Evolutionary conservation across 164 flowering plant species (phyloP).

Genomic region (Protea cynaroides): DNA sequence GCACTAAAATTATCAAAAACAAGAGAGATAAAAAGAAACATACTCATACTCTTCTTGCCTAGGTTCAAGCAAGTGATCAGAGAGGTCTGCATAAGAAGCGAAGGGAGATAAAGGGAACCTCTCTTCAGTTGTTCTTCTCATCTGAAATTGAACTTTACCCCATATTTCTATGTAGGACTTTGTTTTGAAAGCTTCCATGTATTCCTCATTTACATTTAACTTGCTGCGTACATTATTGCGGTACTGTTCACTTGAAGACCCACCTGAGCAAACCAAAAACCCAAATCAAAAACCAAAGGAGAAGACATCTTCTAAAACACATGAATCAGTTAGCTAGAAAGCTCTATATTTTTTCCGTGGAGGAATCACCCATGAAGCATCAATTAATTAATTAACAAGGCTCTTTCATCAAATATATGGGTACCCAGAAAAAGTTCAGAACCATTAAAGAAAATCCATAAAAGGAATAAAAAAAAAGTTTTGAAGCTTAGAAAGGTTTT

Average conservation of each 20-base stretch:
- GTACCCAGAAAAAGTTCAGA: no score
- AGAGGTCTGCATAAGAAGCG: slow-evolving; percentile 19
- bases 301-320: no score
- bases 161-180: slow-evolving; percentile 46
- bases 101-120: slow-evolving; percentile 7
- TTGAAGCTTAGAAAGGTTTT: not conserved
- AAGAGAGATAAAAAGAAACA: slow-evolving; percentile 64
- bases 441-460: not conserved
- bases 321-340: no score
- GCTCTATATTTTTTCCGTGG: not conserved
- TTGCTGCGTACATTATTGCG: slow-evolving; percentile 21
- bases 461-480: not conserved
- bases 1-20: slow-evolving; percentile 74
- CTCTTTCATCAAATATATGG: no score
- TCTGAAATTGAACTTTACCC: slow-evolving; percentile 35
- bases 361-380: not conserved
- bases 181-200: slow-evolving; percentile 53
- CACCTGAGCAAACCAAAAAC: slow-evolving; percentile 1
- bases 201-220: slow-evolving; percentile 45
- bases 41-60: no score
- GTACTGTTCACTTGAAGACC: not conserved
- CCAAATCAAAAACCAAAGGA: not conserved
- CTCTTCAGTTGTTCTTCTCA: slow-evolving; percentile 6
- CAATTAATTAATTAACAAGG: no score
- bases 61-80: slow-evolving; percentile 37